Base-by-base conservation (phyloP, 1,284 basidiomycete species). In the Leccinum griseonigrum region DNA sequence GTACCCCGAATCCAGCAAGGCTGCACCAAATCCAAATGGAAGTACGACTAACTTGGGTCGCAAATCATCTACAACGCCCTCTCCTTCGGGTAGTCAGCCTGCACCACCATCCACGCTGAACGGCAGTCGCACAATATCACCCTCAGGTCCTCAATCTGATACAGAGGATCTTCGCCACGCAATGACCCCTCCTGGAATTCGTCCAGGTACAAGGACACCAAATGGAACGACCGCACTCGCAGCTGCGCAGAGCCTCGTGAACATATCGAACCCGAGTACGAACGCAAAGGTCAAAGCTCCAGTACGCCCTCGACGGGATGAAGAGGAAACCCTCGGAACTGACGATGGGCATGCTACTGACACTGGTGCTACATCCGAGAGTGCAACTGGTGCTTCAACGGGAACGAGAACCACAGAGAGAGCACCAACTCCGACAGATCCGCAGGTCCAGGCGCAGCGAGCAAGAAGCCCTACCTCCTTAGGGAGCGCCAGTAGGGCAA, bases 1-100 rank as follows among this genome's bases (percentile, higher is more conserved):
- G 77, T 98, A 98, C 73, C 96, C 96, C 1, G 84, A 89, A 61
- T 79, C 87, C 29, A 85, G 78, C 66, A 83, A 84, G 63, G 66
- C 29, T 32, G 75, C 79, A 7, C 79, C 83, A 46, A 76, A 43
- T 72, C 69, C 56, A 75, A 65, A 76, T 74, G 63, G 75, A 72
- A 60, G 59, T 61, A 61, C 63, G 57, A 68, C 64, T 50, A 68
- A 65, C 56, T 46, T 71, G 36, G 60, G 69, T 66, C 77, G 80
- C 50, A 82, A 81, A 68, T 68, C 77, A 1, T 77, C 81, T n/a
- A 71, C 77, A 61, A 69, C 75, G 29, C 71, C 78, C 36, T 74
- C 71, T 56, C 64, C 72, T 18, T 62, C 73, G n/a, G 51, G 58
- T 66, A 64, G 58, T 53, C 68, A 66, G 53, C 67, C 68, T 48